phyloP scores from a whole-genome alignment of 257 asterid species.

The Fraxinus cuspidata region DNA sequence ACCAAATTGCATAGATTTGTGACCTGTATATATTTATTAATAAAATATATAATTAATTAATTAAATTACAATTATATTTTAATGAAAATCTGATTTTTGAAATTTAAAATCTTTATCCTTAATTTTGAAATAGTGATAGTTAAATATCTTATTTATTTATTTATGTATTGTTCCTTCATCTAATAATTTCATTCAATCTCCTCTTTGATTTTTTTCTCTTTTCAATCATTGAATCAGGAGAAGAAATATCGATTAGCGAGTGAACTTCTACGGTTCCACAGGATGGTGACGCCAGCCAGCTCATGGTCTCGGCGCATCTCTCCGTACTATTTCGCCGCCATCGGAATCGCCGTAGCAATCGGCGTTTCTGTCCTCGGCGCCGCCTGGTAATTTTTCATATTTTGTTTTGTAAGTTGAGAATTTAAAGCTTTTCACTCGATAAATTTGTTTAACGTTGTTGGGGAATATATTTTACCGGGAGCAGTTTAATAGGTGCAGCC shows the following conservation, averaged over 20 bases:
- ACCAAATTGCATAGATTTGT: too few relatives aligned
- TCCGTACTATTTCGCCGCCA: constrained; percentile 12
- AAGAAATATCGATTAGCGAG: neutral
- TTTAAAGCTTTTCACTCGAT: too few relatives aligned
- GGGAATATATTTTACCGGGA: constrained; percentile 59
- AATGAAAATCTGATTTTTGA: too few relatives aligned
- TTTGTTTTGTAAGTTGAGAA: neutral
- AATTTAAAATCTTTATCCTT: too few relatives aligned
- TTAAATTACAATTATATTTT: too few relatives aligned
- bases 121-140: too few relatives aligned
- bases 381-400: constrained; percentile 23
- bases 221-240: neutral
- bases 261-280: neutral
- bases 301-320: constrained; percentile 35
- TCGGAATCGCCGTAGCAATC: constrained; percentile 36
- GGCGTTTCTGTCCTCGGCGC: constrained; percentile 38
- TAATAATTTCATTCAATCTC: neutral
- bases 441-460: constrained; percentile 15
- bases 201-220: neutral
- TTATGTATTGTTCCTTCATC: too few relatives aligned
- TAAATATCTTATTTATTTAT: too few relatives aligned
- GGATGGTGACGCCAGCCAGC: constrained; percentile 19
- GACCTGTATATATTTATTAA: too few relatives aligned
- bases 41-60: too few relatives aligned
- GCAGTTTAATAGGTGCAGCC: constrained; percentile 59